phyloP scores from a whole-genome alignment of 257 asterid genomes.

The Voacanga thouarsii region DNA sequence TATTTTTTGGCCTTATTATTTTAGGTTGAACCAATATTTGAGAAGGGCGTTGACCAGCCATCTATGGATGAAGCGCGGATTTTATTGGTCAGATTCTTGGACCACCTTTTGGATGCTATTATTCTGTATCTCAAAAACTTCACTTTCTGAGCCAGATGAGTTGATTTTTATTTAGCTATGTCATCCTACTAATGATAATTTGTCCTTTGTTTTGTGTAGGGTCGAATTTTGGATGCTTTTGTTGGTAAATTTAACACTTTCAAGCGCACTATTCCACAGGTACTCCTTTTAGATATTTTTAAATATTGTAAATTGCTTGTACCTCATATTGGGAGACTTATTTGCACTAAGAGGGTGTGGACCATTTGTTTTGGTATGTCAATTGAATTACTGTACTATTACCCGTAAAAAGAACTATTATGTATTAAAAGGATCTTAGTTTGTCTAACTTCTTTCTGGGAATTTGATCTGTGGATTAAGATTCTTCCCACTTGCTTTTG shows the following conservation, averaged over 20 bases:
- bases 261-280: slow-evolving; percentile 98
- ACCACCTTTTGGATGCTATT: not conserved
- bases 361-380: not conserved
- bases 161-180: not conserved
- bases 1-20: slow-evolving; percentile 15
- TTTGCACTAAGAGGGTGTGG: not conserved
- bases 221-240: slow-evolving; percentile 98
- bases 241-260: slow-evolving; percentile 97
- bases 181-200: not conserved
- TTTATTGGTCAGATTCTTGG: slow-evolving; percentile 59
- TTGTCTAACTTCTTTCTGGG: not conserved
- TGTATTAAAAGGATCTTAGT: not conserved
- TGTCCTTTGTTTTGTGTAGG: slow-evolving; percentile 43
- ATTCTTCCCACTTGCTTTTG: not conserved
- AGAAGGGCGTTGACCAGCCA: slow-evolving; percentile 91
- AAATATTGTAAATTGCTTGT: not conserved
- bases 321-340: not conserved
- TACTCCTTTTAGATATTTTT: slow-evolving; percentile 20
- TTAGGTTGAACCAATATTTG: slow-evolving; percentile 97
- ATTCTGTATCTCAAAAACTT: not conserved
- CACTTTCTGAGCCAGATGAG: not conserved
- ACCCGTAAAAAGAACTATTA: not conserved
- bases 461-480: not conserved
- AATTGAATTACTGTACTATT: not conserved
- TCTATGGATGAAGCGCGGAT: slow-evolving; percentile 96